Evolutionary conservation across 768 basidiomycete species (phyloP).

Genomic region (Ephemerocybe angulata): DNA sequence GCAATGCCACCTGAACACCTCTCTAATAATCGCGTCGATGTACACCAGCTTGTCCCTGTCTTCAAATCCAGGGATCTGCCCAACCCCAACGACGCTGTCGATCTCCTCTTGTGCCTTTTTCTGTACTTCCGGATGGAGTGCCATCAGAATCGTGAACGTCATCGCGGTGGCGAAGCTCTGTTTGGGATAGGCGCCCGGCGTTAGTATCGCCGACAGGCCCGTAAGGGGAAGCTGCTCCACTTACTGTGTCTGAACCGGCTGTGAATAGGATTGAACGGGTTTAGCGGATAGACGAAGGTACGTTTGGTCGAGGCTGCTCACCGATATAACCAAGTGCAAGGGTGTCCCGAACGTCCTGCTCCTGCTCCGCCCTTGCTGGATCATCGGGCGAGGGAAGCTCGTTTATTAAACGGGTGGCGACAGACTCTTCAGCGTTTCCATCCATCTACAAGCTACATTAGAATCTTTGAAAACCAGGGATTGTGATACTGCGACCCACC

Average conservation of each 20-base stretch:
- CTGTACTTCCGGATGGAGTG: slow-evolving; percentile 14
- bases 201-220: not conserved
- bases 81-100: slow-evolving; percentile 15
- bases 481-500: not conserved
- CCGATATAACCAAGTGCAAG: slow-evolving; percentile 2
- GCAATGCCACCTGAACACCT: slow-evolving; percentile 10
- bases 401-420: not conserved
- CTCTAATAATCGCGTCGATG: slow-evolving; percentile 13
- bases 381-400: not conserved
- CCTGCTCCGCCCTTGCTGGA: not conserved
- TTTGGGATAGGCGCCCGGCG: not conserved
- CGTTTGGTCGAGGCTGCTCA: not conserved
- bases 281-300: not conserved
- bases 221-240: not conserved
- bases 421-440: not conserved
- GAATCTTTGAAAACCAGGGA: not conserved
- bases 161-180: not conserved
- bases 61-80: slow-evolving; percentile 13
- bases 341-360: not conserved
- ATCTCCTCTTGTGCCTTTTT: slow-evolving; percentile 14
- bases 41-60: slow-evolving; percentile 16
- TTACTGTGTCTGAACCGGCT: slow-evolving; percentile 9
- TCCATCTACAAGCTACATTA: not conserved
- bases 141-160: slow-evolving; percentile 14
- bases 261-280: not conserved